Percentiles rank a stretch among this genome's conserved stretches.
phyloP scores from a whole-genome alignment of 805 yeast species.

The Babjeviella inositovora region DNA sequence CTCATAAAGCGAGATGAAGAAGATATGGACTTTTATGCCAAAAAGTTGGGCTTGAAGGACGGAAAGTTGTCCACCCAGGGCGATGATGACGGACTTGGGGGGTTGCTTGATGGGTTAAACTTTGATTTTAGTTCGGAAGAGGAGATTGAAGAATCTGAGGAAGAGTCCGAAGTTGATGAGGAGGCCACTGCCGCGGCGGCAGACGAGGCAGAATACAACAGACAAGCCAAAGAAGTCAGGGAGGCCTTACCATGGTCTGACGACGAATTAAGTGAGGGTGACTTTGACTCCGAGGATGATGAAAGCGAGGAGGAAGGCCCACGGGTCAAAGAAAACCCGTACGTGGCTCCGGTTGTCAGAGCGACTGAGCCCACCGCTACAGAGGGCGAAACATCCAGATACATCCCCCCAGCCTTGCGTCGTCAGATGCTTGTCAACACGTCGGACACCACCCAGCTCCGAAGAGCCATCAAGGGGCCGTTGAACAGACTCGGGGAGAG shows the following conservation, averaged over 20 bases:
- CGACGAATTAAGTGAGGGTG: conserved; percentile 6
- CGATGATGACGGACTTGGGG: conserved; percentile 69
- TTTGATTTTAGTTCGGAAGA: conserved; percentile 15
- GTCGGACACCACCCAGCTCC: conserved; percentile 21
- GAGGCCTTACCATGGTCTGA: conserved; percentile 5
- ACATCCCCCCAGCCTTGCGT: conserved; percentile 82
- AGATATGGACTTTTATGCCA: conserved; percentile 73
- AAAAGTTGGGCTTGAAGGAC: conserved; percentile 54
- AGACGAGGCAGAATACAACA: conserved; percentile 5
- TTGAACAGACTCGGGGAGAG: conserved; percentile 84
- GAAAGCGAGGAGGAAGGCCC: conserved; percentile 6
- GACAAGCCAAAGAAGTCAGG: conserved; percentile 3
- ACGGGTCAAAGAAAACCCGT: conserved; percentile 52
- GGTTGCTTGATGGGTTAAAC: conserved; percentile 67
- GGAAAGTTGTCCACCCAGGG: conserved; percentile 32
- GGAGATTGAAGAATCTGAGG: conserved; percentile 5
- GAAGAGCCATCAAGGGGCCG: conserved; percentile 61
- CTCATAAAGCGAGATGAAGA: conserved; percentile 47
- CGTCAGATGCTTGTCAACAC: conserved; percentile 23
- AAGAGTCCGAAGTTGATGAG: conserved; percentile 4
- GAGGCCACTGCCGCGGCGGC: conserved; percentile 6
- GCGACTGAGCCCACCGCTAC: conserved; percentile 4
- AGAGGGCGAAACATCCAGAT: conserved; percentile 14
- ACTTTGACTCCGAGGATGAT: conserved; percentile 7
- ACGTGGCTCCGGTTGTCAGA: conserved; percentile 38